phyloP scores from a whole-genome alignment of 1,284 basidiomycete species.

The Schizopora paradoxa region DNA sequence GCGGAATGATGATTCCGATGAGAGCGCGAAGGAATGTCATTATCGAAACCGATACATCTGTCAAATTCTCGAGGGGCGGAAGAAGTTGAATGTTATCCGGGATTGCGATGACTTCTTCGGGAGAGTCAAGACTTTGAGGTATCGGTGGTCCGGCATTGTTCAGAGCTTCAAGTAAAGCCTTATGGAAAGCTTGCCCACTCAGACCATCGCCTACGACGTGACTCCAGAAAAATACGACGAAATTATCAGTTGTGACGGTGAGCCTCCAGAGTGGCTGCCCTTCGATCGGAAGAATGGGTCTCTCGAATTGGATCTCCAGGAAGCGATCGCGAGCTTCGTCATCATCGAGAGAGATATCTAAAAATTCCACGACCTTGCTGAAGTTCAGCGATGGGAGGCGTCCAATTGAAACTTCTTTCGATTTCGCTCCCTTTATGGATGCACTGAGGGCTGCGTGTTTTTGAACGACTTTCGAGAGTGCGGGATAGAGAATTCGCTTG shows the following conservation, averaged over 20 bases:
- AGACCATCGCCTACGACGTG: constrained; percentile 38
- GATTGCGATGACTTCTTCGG: constrained; percentile 5
- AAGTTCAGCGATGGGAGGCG: constrained; percentile 30
- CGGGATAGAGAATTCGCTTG: constrained; percentile 26
- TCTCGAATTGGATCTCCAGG: constrained; percentile 27
- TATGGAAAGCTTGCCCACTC: constrained; percentile 37
- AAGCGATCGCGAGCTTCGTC: constrained; percentile 16
- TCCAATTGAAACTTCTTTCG: constrained; percentile 24
- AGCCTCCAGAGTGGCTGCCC: constrained; percentile 42
- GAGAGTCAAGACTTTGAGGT: not conserved
- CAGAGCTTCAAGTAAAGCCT: constrained; percentile 30
- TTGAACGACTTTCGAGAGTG: constrained; percentile 29
- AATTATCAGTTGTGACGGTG: constrained; percentile 29
- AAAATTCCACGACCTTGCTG: constrained; percentile 29
- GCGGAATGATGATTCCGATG: constrained; percentile 26
- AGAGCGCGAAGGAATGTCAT: constrained; percentile 23
- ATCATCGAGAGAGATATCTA: not conserved
- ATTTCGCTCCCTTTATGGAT: constrained; percentile 17
- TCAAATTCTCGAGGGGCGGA: constrained; percentile 30
- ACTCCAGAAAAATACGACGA: constrained; percentile 34
- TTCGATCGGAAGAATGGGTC: too few relatives aligned
- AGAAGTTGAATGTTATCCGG: constrained; percentile 21
- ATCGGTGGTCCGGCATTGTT: too few relatives aligned
- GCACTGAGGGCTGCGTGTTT: constrained; percentile 28
- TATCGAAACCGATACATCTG: constrained; percentile 30